Conservation (phyloP, 208 protist genomes). For the Leishmania martiniquensis region DNA sequence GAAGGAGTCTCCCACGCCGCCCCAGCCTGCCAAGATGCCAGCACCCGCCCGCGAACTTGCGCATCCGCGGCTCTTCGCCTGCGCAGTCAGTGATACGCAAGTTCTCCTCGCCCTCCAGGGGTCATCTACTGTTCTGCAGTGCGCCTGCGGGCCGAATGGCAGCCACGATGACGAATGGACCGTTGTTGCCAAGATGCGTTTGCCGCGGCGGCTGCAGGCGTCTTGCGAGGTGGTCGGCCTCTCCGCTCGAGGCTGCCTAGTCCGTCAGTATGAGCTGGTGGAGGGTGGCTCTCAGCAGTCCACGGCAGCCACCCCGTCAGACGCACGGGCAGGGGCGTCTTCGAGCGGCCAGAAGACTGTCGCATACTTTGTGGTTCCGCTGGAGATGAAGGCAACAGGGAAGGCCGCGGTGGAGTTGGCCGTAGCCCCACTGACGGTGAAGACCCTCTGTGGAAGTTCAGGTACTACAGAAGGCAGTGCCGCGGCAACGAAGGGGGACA, state of each 20-base stretch:
- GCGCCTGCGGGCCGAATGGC: conserved; percentile 28
- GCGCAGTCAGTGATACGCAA: conserved; percentile 30
- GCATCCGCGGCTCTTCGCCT: conserved; percentile 5
- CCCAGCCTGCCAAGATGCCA: not conserved
- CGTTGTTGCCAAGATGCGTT: conserved; percentile 28
- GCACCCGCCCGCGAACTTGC: not conserved
- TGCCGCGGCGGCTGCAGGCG: conserved; percentile 16
- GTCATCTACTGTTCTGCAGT: conserved; percentile 27
- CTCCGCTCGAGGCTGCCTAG: conserved; percentile 7
- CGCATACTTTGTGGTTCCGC: conserved; percentile 20
- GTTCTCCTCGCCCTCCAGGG: conserved; percentile 38
- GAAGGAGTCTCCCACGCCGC: not conserved
- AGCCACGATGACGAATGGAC: conserved; percentile 8
- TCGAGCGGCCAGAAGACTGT: not conserved
- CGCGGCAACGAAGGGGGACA: not conserved
- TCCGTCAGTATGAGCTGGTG: conserved; percentile 6
- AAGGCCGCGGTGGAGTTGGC: conserved; percentile 2
- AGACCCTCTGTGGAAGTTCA: not conserved
- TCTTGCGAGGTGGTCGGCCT: conserved; percentile 24
- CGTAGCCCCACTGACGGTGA: not conserved
- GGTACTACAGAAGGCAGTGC: not conserved
- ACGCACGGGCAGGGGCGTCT: too few relatives aligned
- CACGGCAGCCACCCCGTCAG: not conserved
- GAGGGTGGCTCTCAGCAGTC: not conserved
- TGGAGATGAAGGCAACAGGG: conserved; percentile 29